Evolutionary conservation across 2,329 filamentous ascomycete species (phyloP), one percentile per base, ranked within the genome.

Genomic region (Botrytis pseudocinerea): DNA sequence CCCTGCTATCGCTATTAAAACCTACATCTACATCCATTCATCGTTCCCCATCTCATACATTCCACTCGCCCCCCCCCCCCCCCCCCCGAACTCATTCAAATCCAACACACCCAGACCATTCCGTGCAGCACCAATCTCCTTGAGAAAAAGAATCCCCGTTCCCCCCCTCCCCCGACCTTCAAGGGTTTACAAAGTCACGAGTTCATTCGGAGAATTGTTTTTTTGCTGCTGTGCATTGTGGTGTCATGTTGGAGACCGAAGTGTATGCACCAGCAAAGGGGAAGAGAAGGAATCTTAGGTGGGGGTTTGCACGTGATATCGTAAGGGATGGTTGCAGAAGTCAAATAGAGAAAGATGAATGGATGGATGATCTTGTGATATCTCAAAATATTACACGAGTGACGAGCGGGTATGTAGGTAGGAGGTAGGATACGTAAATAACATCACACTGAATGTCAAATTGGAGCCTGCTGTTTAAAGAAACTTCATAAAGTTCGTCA

Each of bases 401-500:
- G 38, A 42, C 35, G 16, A 14, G 20, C 35, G 22, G 35, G 20
- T 61, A 40, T 61, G 35, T 40, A 16, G 18, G 28, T n/a, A 54
- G 35, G 48, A 16, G 18, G 28, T n/a, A 54, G 35, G 48, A 18
- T 22, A 38, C 48, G n/a, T n/a, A 42, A 40, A 22, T 8, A 2
- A 28, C 28, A 28, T 54, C 64, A 66, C 35, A 22, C 16, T 42
- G 48, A 40, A 38, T 57, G n/a, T 32, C n/a, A 68, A 32, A 22
- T 22, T 25, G 38, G 8, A 68, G 44, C 42, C 46, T 68, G 46
- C 16, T 57, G 35, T 57, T 40, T n/a, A 57, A 20, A 68, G 48
- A 54, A 68, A 57, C 42, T 68, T 57, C 48, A 68, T 42, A 40
- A 42, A 68, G 51, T 57, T 54, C 28, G 35, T 68, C 64, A 42